phyloP scores from a whole-genome alignment of 345 rosid genomes.

The Theobroma cacao region DNA sequence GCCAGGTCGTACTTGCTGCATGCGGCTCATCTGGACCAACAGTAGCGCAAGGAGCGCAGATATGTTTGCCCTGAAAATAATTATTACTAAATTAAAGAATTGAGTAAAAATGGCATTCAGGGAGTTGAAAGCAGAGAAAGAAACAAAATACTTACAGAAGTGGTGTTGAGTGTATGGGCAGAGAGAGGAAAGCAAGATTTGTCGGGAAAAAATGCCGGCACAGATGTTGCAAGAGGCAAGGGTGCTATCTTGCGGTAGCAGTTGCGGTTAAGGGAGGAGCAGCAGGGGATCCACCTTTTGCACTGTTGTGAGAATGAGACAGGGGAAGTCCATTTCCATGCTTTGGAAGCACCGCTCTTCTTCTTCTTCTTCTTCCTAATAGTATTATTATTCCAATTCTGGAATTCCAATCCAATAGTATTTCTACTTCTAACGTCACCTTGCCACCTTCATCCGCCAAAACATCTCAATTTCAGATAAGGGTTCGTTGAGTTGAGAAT shows the following conservation, averaged over 20 bases:
- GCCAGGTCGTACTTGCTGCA: constrained; percentile 85
- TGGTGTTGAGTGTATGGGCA: constrained; percentile 25
- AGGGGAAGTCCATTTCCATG: constrained; percentile 24
- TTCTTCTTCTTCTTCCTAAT: constrained; percentile 21
- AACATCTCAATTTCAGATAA: not conserved
- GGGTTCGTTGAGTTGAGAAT: not conserved
- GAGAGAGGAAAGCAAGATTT: constrained; percentile 53
- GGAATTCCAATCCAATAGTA: constrained; percentile 22
- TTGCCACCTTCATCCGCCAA: constrained; percentile 39
- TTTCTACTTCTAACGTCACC: constrained; percentile 19
- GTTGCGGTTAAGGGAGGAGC: constrained; percentile 32
- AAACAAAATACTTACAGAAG: constrained; percentile 42
- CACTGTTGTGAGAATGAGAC: constrained; percentile 32
- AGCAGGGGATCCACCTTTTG: constrained; percentile 37
- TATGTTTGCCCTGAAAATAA: constrained; percentile 43
- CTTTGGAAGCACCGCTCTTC: constrained; percentile 35
- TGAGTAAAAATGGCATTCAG: not conserved
- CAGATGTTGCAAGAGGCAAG: constrained; percentile 31
- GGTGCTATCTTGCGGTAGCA: constrained; percentile 33
- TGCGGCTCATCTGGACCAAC: constrained; percentile 98
- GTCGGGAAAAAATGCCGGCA: constrained; percentile 52
- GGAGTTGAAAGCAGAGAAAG: not conserved
- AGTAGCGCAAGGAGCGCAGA: constrained; percentile 57
- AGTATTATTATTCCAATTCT: not conserved
- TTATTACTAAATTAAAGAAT: constrained; percentile 1